Evolutionary conservation across 2,329 filamentous ascomycete genomes (phyloP), one percentile per base, ranked within the genome.

Genomic region (Neobulgaria alba): DNA sequence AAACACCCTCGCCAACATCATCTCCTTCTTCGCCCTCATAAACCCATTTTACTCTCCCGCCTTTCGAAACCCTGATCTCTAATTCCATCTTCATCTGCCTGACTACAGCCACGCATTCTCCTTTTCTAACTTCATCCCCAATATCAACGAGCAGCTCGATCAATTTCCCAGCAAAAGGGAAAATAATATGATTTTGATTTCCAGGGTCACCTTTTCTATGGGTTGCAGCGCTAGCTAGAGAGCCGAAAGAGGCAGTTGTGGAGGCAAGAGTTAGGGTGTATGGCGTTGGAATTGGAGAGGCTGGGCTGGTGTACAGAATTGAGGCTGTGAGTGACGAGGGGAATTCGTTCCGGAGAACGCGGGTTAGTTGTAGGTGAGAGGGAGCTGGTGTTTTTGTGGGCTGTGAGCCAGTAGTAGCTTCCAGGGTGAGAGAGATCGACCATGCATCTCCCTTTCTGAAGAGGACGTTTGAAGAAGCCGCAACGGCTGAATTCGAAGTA

Each of bases 371-470:
- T 4, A 81, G 57, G 48, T 79, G 75, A 41, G 75, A 69, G 2
- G 56, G 60, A 42, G 42, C 54, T 47, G 49, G 38, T 31, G 47
- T 42, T 41, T 18, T 35, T 10, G 17, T 29, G n/a, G 5, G 43
- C 44, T 3, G 45, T 40, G 7, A 43, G n/a, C n/a, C n/a, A n/a
- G n/a, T n/a, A n/a, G n/a, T n/a, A n/a, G n/a, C n/a, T 30, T 56
- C 47, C 7, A 68, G 57, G 1, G 66, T 57, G 1, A 78, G 61
- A 1, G 62, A 62, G 20, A 78, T 60, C 0, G 69, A 67, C 74
- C 75, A 79, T 2, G 73, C 70, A 47, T 79, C 73, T 19, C 73
- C 73, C 57, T 72, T 75, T 26, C 73, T 65, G 57, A 80, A 73
- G 2, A 76, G 54, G 0, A 68, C 57, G 39, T 59, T 68, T 3